Conservation (phyloP, 305 asterid genomes). For the Fraxinus latifolia region DNA sequence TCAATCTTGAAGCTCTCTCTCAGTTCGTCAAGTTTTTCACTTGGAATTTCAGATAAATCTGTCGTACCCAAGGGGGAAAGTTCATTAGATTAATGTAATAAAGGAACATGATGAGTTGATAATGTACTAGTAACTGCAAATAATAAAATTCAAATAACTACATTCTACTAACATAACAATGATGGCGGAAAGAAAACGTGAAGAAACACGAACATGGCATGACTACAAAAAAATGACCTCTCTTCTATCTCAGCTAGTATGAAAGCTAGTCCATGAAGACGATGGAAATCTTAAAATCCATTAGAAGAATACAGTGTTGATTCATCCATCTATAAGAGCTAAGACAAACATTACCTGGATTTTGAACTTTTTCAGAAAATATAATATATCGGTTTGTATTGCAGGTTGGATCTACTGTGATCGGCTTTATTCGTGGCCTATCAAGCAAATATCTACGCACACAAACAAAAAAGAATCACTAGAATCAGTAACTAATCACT, state of each 20-base stretch:
- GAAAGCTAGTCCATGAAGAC: not conserved
- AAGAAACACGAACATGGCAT: not conserved
- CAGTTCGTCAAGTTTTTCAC: conserved; percentile 60
- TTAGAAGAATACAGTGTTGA: not conserved
- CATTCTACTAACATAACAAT: not conserved
- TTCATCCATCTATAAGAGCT: not conserved
- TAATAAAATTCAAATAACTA: not conserved
- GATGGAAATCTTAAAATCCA: not conserved
- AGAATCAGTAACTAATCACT: not conserved
- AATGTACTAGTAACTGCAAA: conserved; percentile 1
- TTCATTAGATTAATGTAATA: not conserved
- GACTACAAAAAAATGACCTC: not conserved
- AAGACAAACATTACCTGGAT: conserved; percentile 37
- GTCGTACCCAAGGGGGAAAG: conserved; percentile 11
- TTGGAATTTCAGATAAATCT: conserved; percentile 78
- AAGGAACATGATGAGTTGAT: not conserved
- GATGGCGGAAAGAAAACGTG: not conserved
- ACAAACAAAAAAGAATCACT: not conserved
- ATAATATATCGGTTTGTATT: conserved; percentile 60
- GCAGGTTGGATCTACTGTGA: conserved; percentile 71
- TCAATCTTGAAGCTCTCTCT: conserved; percentile 60
- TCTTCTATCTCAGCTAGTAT: not conserved
- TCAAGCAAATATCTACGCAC: conserved; percentile 62
- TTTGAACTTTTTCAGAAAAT: conserved; percentile 65
- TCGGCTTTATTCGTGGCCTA: conserved; percentile 75